phyloP scores from a whole-genome alignment of 345 rosid genomes.

The Garcia nutans region DNA sequence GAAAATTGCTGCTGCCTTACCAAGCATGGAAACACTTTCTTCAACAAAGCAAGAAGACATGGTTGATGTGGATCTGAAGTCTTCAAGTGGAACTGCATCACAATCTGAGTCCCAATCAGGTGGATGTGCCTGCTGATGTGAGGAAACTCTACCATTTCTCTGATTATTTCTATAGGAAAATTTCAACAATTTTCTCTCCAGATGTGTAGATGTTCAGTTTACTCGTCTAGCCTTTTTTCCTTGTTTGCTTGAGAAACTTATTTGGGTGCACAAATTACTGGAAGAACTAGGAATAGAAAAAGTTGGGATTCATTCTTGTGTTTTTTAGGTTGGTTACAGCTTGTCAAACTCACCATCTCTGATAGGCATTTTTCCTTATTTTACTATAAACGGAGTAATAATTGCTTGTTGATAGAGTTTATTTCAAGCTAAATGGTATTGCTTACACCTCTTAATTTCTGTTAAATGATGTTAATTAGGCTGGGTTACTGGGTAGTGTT shows the following conservation, averaged over 20 bases:
- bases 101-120: constrained; percentile 19
- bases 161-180: not conserved
- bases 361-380: not conserved
- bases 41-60: constrained; percentile 28
- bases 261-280: not conserved
- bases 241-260: not conserved
- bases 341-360: not conserved
- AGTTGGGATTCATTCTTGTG: not conserved
- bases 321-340: constrained; percentile 9
- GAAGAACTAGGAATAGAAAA: not conserved
- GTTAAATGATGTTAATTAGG: too few species aligned
- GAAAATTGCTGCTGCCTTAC: constrained; percentile 22
- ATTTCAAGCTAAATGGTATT: not conserved
- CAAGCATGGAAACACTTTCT: constrained; percentile 24
- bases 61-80: constrained; percentile 28
- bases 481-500: too few species aligned
- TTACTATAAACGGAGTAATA: not conserved
- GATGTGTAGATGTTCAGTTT: not conserved
- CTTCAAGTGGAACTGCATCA: constrained; percentile 12
- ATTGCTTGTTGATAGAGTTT: not conserved
- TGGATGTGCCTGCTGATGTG: constrained; percentile 13
- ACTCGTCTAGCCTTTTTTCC: not conserved
- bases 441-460: not conserved
- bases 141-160: not conserved
- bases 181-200: not conserved